These are phyloP conservation scores for Anthracocystis panici-leucophaei DNA, from an alignment of 1,284 basidiomycete genomes.

Conservation along the genomic window DNA sequence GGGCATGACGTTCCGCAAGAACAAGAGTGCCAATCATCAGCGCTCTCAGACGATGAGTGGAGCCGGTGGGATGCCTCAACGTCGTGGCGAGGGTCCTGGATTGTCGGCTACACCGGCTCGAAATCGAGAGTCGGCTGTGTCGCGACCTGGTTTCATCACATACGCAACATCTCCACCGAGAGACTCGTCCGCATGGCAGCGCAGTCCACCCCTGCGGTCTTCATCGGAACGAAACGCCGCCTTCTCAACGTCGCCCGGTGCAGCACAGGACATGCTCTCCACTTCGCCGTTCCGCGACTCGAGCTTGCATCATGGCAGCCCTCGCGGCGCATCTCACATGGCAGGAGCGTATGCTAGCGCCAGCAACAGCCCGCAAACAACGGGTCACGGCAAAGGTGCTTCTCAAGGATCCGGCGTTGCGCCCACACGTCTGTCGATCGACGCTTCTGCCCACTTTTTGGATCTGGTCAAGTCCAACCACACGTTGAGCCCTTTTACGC, in stretches of 20 bases:
- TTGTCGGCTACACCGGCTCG: slow-evolving; percentile 38
- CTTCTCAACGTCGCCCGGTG: slow-evolving; percentile 29
- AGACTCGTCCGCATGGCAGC: slow-evolving; percentile 27
- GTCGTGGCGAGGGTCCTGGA: slow-evolving; percentile 25
- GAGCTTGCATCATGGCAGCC: slow-evolving; percentile 34
- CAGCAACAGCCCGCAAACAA: slow-evolving; percentile 38
- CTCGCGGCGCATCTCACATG: slow-evolving; percentile 20
- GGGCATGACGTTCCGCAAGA: slow-evolving; percentile 42
- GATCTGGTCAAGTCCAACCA: slow-evolving; percentile 65
- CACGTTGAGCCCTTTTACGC: slow-evolving; percentile 64
- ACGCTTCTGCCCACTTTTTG: slow-evolving; percentile 59
- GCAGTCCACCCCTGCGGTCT: slow-evolving; percentile 28
- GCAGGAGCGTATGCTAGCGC: slow-evolving; percentile 28
- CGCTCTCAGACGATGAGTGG: slow-evolving; percentile 40
- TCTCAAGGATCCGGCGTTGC: slow-evolving; percentile 17
- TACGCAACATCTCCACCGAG: slow-evolving; percentile 40
- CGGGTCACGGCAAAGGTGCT: slow-evolving; percentile 8
- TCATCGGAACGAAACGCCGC: slow-evolving; percentile 17
- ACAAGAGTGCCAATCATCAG: slow-evolving; percentile 42
- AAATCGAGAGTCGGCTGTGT: slow-evolving; percentile 9
- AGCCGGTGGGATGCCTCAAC: slow-evolving; percentile 17
- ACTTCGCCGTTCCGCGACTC: slow-evolving; percentile 46
- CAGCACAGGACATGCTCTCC: slow-evolving; percentile 41
- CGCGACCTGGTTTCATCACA: slow-evolving; percentile 39
- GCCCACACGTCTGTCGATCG: slow-evolving; percentile 39